Base-by-base conservation (phyloP, 306 rosid genomes). In the Cucurbita ficifolia region DNA sequence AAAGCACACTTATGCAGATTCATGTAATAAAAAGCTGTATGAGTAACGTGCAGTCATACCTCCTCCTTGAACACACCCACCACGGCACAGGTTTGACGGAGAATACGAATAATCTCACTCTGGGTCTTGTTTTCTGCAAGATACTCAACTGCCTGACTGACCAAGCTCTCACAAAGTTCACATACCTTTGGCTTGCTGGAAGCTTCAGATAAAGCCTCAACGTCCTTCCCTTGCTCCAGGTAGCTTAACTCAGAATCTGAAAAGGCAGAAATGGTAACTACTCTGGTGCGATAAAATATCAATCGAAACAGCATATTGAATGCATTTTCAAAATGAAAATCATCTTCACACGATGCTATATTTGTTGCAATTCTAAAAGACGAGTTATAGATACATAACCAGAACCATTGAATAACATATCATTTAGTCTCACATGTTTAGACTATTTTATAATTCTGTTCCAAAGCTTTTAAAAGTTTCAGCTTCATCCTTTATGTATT, bases 101-200 rank as follows among this genome's bases (percentile, higher is more conserved):
- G 94, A 54, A 35, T 4, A 52, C 18, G 89, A 80, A 80, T 76
- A 72, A 93, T 77, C 88, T 93, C 96, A 1, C 67, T 53, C 80
- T 88, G 88, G 60, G 96, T 93, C 76, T 88, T 84, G 82, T 90
- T 87, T 79, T 80, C 81, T 18, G 71, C 72, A 58, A 93, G 61
- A 85, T 88, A 90, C 21, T 86, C 85, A 62, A 90, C 76, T 60
- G 97, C 94, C 85, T 83, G 83, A 62, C 79, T 22, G 71, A 87
- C 76, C 78, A 86, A 93, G 80, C 88, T 86, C 86, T 86, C 84
- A 51, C 98, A 93, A 82, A 90, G 88, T 77, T 81, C 74, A 79
- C 98, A 93, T 55, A 87, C 73, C 5, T 85, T 76, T 1, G 80
- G 67, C 52, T 83, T 75, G 76, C 67, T 54, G 6, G 75, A 21